A percentile compares a stretch with the other conserved stretches of the same genome.
Conservation (phyloP, 73 alveolate species). For the Diophrys appendiculata region DNA sequence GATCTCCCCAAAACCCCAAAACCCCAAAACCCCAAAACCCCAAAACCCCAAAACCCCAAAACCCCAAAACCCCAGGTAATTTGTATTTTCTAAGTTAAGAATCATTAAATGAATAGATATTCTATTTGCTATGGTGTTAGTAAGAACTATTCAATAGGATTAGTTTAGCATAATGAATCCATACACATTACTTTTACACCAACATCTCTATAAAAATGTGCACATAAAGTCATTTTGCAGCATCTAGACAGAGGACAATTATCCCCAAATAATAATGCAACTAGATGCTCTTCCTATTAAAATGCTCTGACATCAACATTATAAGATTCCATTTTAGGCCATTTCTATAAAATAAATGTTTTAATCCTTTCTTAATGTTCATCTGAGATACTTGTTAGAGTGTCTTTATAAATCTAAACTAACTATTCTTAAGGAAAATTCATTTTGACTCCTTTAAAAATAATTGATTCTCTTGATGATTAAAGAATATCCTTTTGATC, state of each 20-base stretch:
- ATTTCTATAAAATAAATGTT: not conserved
- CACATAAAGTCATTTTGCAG: conserved; percentile 12
- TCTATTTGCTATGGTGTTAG: no score
- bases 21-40: no score
- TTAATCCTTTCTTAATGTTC: no score
- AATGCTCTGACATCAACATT: not conserved
- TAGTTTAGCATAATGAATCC: conserved; percentile 1
- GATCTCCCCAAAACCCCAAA: no score
- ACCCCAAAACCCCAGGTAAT: no score
- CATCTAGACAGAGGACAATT: conserved; percentile 7
- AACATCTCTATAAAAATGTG: not conserved
- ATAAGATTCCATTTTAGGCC: not conserved
- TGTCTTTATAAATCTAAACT: not conserved
- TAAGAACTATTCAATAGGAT: conserved; percentile 3
- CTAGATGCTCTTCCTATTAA: not conserved
- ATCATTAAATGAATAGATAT: no score
- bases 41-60: no score
- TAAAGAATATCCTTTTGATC: no score
- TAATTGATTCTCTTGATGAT: not conserved
- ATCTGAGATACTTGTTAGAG: not conserved
- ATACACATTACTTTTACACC: conserved; percentile 14
- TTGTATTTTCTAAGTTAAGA: no score
- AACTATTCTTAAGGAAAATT: not conserved
- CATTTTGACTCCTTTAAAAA: not conserved
- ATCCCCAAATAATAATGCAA: not conserved